Evolutionary conservation across 1,139 yeast species (phyloP).

Genomic region (Arxiozyma heterogenica): DNA sequence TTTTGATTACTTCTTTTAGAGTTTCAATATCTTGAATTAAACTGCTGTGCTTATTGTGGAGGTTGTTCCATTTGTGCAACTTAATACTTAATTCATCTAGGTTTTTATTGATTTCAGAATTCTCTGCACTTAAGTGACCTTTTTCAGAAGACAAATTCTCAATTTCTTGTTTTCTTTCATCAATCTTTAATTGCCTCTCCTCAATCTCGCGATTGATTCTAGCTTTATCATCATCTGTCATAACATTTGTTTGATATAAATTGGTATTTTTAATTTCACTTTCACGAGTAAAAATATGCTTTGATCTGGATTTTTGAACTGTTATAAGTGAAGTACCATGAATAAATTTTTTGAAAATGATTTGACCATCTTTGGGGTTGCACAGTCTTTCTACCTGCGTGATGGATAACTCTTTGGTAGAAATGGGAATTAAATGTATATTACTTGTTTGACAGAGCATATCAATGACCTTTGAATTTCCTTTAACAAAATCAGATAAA

Average conservation of each 20-base stretch:
- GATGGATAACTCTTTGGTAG: slow-evolving; percentile 37
- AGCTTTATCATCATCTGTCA: slow-evolving; percentile 33
- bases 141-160: slow-evolving; percentile 19
- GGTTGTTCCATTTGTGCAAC: slow-evolving; percentile 13
- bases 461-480: slow-evolving; percentile 64
- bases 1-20: slow-evolving; percentile 26
- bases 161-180: slow-evolving; percentile 19
- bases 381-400: slow-evolving; percentile 36
- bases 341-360: slow-evolving; percentile 47
- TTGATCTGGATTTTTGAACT: slow-evolving; percentile 44
- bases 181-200: slow-evolving; percentile 10
- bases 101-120: slow-evolving; percentile 13
- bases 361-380: slow-evolving; percentile 28
- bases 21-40: slow-evolving; percentile 16
- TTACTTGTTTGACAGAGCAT: slow-evolving; percentile 59
- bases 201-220: slow-evolving; percentile 20
- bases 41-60: slow-evolving; percentile 16
- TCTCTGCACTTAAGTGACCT: slow-evolving; percentile 14
- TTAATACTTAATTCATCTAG: slow-evolving; percentile 12
- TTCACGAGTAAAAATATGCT: slow-evolving; percentile 6
- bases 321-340: slow-evolving; percentile 49
- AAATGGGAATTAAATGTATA: slow-evolving; percentile 58
- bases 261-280: slow-evolving; percentile 10
- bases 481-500: slow-evolving; percentile 58
- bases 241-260: slow-evolving; percentile 39